Percentiles rank a stretch among this genome's conserved stretches.
phyloP scores from a whole-genome alignment of 2,329 filamentous ascomycete species.

The Fusarium sarcochroum region DNA sequence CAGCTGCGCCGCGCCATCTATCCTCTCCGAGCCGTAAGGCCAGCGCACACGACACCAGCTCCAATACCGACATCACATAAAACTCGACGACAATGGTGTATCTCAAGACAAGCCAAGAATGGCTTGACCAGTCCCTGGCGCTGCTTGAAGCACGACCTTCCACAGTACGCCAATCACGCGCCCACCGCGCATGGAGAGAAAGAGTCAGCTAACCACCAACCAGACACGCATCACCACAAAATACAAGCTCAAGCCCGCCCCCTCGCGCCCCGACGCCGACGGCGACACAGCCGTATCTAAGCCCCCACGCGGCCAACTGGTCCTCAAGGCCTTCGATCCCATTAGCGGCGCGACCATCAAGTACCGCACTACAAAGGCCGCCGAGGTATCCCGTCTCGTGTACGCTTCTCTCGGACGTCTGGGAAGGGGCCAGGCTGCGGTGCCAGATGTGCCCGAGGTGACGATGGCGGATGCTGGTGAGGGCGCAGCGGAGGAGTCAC shows the following conservation, averaged over 20 bases:
- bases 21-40: constrained; percentile 4
- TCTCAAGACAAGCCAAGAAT: constrained; percentile 87
- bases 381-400: constrained; percentile 88
- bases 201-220: constrained; percentile 24
- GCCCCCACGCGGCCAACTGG: constrained; percentile 77
- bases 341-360: constrained; percentile 85
- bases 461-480: constrained; percentile 58
- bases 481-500: constrained; percentile 44
- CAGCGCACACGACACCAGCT: constrained; percentile 21
- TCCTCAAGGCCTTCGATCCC: constrained; percentile 92
- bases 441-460: constrained; percentile 62
- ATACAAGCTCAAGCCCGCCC: constrained; percentile 77
- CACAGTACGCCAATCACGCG: constrained; percentile 71
- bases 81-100: constrained; percentile 75
- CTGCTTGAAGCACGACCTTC: constrained; percentile 88
- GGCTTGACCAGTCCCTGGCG: constrained; percentile 88
- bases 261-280: constrained; percentile 47
- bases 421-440: constrained; percentile 76
- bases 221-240: constrained; percentile 93
- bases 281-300: constrained; percentile 54
- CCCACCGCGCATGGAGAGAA: background rate
- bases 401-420: constrained; percentile 78
- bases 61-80: constrained; percentile 3
- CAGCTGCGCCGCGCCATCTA: background rate
- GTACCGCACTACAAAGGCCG: constrained; percentile 91